Conservation (phyloP, 139 green algal species). For the Astrephomene gubernaculifera region DNA sequence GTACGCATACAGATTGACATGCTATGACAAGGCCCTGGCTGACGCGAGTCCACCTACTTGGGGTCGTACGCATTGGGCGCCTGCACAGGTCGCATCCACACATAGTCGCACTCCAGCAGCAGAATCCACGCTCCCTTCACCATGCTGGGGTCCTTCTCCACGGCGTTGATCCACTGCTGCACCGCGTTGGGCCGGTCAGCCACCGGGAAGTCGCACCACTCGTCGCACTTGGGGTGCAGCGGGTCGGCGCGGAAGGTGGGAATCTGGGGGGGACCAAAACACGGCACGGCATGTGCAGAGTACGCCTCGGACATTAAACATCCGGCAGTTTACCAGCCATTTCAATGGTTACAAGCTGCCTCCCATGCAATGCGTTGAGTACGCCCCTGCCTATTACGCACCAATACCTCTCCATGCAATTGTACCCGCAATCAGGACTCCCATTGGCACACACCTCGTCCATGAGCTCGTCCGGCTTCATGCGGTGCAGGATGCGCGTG, state of each 20-base stretch:
- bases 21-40: too few species aligned
- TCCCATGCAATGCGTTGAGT: too few species aligned
- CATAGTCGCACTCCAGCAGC: conserved; percentile 91
- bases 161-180: conserved; percentile 77
- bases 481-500: conserved; percentile 90
- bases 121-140: conserved; percentile 86
- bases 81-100: conserved; percentile 78
- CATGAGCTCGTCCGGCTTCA: conserved; percentile 76
- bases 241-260: conserved; percentile 73
- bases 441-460: conserved; percentile 63
- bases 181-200: conserved; percentile 88
- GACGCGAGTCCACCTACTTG: conserved; percentile 1
- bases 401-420: too few species aligned
- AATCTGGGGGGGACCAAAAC: conserved; percentile 50
- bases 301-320: too few species aligned
- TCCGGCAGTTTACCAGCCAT: too few species aligned
- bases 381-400: too few species aligned
- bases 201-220: conserved; percentile 91
- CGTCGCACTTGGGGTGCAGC: conserved; percentile 74
- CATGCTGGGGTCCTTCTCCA: conserved; percentile 55
- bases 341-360: too few species aligned
- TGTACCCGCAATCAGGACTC: too few species aligned
- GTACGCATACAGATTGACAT: too few species aligned
- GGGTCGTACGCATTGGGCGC: conserved; percentile 61
- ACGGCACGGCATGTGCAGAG: too few species aligned